Evolutionary conservation across 1,139 yeast species (phyloP).

Genomic region (Pichia inconspicua): DNA sequence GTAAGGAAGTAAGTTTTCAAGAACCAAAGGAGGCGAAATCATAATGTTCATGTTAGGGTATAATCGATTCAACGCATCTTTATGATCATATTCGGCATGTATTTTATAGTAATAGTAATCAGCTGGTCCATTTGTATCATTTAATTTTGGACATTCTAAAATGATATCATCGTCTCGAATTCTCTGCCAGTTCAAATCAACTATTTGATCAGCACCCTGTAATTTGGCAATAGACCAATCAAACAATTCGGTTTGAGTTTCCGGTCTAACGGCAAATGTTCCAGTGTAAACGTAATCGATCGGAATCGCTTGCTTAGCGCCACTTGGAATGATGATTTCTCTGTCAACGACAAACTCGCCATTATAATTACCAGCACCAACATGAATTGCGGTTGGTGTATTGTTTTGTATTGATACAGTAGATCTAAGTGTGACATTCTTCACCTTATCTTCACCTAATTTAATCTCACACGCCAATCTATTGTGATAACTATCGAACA

Average conservation of each 20-base stretch:
- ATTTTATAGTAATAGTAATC: slow-evolving; percentile 59
- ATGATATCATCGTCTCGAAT: slow-evolving; percentile 47
- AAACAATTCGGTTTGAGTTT: slow-evolving; percentile 39
- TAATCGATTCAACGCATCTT: slow-evolving; percentile 62
- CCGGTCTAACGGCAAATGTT: slow-evolving; percentile 55
- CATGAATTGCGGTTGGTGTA: slow-evolving; percentile 53
- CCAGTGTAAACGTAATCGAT: slow-evolving; percentile 59
- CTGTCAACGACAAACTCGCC: slow-evolving; percentile 25
- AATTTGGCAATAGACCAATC: slow-evolving; percentile 51
- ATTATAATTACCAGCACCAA: slow-evolving; percentile 32
- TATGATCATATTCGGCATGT: slow-evolving; percentile 53
- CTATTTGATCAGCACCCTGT: slow-evolving; percentile 12
- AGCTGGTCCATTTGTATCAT: slow-evolving; percentile 27
- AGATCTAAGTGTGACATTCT: slow-evolving; percentile 67
- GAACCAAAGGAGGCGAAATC: slow-evolving; percentile 78
- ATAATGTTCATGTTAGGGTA: slow-evolving; percentile 82
- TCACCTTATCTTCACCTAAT: slow-evolving; percentile 70
- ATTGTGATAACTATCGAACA: slow-evolving; percentile 45
- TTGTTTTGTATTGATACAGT: slow-evolving; percentile 64
- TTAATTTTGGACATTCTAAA: slow-evolving; percentile 44
- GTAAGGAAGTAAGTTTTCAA: slow-evolving; percentile 79
- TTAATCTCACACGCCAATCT: slow-evolving; percentile 65
- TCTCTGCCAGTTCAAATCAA: slow-evolving; percentile 56
- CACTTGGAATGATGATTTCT: slow-evolving; percentile 42
- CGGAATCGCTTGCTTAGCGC: slow-evolving; percentile 58